Percentiles rank a stretch among this genome's conserved stretches.
Evolutionary conservation across 805 yeast species (phyloP).

Genomic region (Nakazawaea wickerhamii): DNA sequence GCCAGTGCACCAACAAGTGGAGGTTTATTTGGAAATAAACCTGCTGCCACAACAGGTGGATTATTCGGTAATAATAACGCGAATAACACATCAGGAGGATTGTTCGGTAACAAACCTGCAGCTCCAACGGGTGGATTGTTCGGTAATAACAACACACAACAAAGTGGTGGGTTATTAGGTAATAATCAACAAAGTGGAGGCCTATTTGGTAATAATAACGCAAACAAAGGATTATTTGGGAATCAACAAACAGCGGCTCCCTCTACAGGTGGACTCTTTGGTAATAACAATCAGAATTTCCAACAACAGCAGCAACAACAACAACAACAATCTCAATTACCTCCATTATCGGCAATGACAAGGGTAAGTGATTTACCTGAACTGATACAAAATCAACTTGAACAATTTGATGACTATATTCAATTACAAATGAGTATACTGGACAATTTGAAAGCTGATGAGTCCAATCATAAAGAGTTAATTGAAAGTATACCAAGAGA

Average conservation of each 20-base stretch:
- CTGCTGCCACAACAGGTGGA: slow-evolving; percentile 14
- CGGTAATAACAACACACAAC: slow-evolving; percentile 20
- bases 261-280: slow-evolving; percentile 16
- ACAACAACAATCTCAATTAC: slow-evolving; percentile 37
- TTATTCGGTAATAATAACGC: slow-evolving; percentile 18
- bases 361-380: slow-evolving; percentile 71
- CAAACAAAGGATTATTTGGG: slow-evolving; percentile 11
- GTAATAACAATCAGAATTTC: slow-evolving; percentile 25
- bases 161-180: slow-evolving; percentile 19
- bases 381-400: slow-evolving; percentile 61
- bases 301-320: slow-evolving; percentile 22
- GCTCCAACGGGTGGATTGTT: slow-evolving; percentile 15
- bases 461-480: slow-evolving; percentile 55
- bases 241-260: too few species aligned
- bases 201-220: slow-evolving; percentile 18
- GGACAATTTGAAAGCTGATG: slow-evolving; percentile 57
- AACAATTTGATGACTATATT: slow-evolving; percentile 65
- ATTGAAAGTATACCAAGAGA: slow-evolving; percentile 72
- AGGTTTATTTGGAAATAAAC: slow-evolving; percentile 21
- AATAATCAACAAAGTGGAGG: slow-evolving; percentile 27
- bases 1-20: background rate
- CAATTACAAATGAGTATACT: slow-evolving; percentile 71
- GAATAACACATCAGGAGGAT: slow-evolving; percentile 21
- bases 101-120: slow-evolving; percentile 27
- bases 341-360: slow-evolving; percentile 64